Evolutionary conservation across 768 basidiomycete species (phyloP), one percentile per base, ranked within the genome.

Genomic region (Daedaleopsis nitida): DNA sequence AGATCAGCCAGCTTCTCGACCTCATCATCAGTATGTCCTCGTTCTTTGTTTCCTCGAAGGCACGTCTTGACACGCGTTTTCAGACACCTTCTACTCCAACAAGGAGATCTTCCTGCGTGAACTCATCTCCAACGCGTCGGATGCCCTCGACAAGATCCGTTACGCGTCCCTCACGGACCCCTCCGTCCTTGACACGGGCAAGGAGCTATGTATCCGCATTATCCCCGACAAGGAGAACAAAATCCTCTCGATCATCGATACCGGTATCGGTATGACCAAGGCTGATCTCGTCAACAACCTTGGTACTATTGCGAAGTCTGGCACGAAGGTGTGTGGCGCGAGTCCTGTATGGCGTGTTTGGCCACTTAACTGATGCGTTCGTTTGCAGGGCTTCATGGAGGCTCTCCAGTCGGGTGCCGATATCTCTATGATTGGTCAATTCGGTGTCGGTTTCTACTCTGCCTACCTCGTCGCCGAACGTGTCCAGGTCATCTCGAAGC

Each of bases 391-490:
- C 62, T 99, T 99, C 86, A 98, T 99, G 96, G 96, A 99, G 83
- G 96, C 97, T 56, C 85, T 98, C 64, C 87, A 81, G 74, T 91
- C 91, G 37, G 91, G 91, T 66, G 91, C 91, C 59, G 91, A 93
- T 71, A 92, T 93, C 63, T 91, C 91, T 71, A 98, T 98, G 96
- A 97, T 96, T 72, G 94, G 94, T 79, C 92, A 96, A 82, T 96
- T 97, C 78, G 94, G 96, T 95, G 96, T 99, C 77, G 96, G 96
- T 82, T 98, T 98, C 89, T 98, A 99, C 87, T 98, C 96, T 51
- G 92, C 94, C 16, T 98, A 98, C 86, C 94, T 99, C 70, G 96
- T 99, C 67, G 96, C 96, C 69, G 96, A 99, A 80, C 89, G 90
- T 67, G 96, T 99, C 4, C 96, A 97, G 78, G 94, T 99, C 74